A percentile compares a stretch with the other conserved stretches of the same genome.
These are phyloP conservation scores for Yamadazyma nakazawae DNA, from an alignment of 805 yeast genomes.

Conservation along the genomic window DNA sequence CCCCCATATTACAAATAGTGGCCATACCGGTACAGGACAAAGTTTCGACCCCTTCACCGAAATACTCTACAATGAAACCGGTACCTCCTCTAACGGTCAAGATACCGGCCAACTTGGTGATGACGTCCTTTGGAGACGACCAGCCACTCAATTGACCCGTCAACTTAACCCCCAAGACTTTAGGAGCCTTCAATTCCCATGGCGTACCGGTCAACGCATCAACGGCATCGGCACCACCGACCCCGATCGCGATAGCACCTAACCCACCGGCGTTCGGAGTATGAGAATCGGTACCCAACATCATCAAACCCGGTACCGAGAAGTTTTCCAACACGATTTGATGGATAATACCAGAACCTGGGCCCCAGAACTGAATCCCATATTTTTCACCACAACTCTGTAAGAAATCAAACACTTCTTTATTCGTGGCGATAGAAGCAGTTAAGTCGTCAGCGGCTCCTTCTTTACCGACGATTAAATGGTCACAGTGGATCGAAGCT, in stretches of 20 bases:
- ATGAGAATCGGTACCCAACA: slow-evolving; percentile 98
- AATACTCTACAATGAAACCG: slow-evolving; percentile 93
- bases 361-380: slow-evolving; percentile 98
- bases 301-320: slow-evolving; percentile 94
- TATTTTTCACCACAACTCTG: slow-evolving; percentile 90
- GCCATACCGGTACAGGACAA: slow-evolving; percentile 99
- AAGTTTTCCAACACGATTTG: slow-evolving; percentile 97
- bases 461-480: slow-evolving; percentile 92
- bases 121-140: slow-evolving; percentile 97
- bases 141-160: slow-evolving; percentile 89
- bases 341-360: slow-evolving; percentile 98
- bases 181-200: slow-evolving; percentile 98
- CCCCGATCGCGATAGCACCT: slow-evolving; percentile 98
- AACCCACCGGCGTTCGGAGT: slow-evolving; percentile 99
- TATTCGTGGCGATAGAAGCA: slow-evolving; percentile 78
- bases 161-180: slow-evolving; percentile 87
- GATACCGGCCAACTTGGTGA: slow-evolving; percentile 85
- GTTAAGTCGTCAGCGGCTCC: slow-evolving; percentile 85
- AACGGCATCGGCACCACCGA: slow-evolving; percentile 99
- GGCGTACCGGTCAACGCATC: slow-evolving; percentile 96
- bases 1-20: slow-evolving; percentile 99
- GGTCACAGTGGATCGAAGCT: slow-evolving; percentile 96
- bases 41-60: slow-evolving; percentile 88
- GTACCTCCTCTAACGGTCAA: slow-evolving; percentile 98
- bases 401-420: slow-evolving; percentile 93